These are phyloP conservation scores for Lipomyces sp. DNA, from an alignment of 805 yeast species.

Conservation along the genomic window DNA sequence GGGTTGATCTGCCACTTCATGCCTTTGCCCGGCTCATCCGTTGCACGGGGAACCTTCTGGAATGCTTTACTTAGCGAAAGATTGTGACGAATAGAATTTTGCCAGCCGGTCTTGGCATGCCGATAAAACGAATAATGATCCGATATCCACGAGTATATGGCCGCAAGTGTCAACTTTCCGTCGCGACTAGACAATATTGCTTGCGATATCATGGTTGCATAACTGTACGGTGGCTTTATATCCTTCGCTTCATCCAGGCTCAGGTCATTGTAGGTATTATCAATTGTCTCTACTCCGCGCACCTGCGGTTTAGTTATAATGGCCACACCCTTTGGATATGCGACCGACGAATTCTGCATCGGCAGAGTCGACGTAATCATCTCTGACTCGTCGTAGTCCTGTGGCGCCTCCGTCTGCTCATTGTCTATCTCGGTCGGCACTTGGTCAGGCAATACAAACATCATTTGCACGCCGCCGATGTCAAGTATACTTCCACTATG, in stretches of 20 bases:
- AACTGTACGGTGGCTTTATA: slow-evolving; percentile 93
- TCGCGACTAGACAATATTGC: slow-evolving; percentile 86
- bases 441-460: slow-evolving; percentile 89
- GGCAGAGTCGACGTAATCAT: slow-evolving; percentile 8
- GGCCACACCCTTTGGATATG: slow-evolving; percentile 44
- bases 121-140: slow-evolving; percentile 87
- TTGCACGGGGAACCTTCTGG: slow-evolving; percentile 92
- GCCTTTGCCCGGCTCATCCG: slow-evolving; percentile 97
- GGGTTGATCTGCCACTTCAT: slow-evolving; percentile 98
- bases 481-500: slow-evolving; percentile 88
- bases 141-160: slow-evolving; percentile 88
- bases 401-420: slow-evolving; percentile 5
- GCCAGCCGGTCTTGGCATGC: slow-evolving; percentile 95
- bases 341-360: slow-evolving; percentile 21
- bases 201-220: slow-evolving; percentile 98
- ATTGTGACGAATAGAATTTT: slow-evolving; percentile 94
- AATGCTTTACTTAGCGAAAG: slow-evolving; percentile 92
- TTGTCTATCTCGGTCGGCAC: slow-evolving; percentile 20
- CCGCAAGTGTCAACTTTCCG: slow-evolving; percentile 83
- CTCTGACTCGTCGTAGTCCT: slow-evolving; percentile 16
- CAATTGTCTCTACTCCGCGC: slow-evolving; percentile 35
- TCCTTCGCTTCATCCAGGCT: slow-evolving; percentile 89
- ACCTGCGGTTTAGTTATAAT: slow-evolving; percentile 44
- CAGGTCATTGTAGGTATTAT: slow-evolving; percentile 44
- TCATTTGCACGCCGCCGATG: slow-evolving; percentile 97